A percentile compares a stretch with the other conserved stretches of the same genome.
phyloP scores from a whole-genome alignment of 805 yeast species.

The Helenozyma rhizophorensis region DNA sequence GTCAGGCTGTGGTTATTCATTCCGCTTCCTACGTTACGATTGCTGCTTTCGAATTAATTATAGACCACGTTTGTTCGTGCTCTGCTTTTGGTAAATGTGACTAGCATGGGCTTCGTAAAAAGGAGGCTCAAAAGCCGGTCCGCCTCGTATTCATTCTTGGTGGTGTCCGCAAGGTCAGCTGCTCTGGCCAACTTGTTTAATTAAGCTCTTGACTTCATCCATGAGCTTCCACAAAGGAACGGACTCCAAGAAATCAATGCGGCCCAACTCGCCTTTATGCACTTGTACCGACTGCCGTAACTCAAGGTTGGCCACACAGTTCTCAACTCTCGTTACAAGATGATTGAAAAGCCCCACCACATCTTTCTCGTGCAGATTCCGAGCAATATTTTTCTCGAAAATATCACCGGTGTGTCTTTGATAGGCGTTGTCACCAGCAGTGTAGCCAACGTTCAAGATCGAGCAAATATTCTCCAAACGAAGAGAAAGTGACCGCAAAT shows the following conservation, averaged over 20 bases:
- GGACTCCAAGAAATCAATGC: conserved; percentile 16
- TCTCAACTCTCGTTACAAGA: conserved; percentile 65
- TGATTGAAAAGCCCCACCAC: conserved; percentile 57
- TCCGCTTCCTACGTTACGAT: no score
- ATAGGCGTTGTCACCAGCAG: conserved; percentile 22
- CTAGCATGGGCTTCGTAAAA: no score
- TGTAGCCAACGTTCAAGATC: conserved; percentile 40
- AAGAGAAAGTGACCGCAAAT: conserved; percentile 51
- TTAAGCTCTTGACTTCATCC: conserved; percentile 20
- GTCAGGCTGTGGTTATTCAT: no score
- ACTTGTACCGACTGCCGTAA: conserved; percentile 24
- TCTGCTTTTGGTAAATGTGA: no score
- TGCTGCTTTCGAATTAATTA: no score
- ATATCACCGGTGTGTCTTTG: conserved; percentile 23
- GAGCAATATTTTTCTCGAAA: conserved; percentile 16
- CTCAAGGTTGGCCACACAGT: conserved; percentile 38
- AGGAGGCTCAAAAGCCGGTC: no score
- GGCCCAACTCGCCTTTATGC: conserved; percentile 20
- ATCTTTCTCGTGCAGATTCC: conserved; percentile 34
- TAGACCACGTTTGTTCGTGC: no score
- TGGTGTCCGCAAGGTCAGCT: no score
- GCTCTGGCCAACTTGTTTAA: no score
- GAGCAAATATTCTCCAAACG: conserved; percentile 59
- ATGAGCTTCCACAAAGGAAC: conserved; percentile 20
- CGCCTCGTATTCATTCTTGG: no score